phyloP scores from a whole-genome alignment of 768 basidiomycete genomes.

The Suillus bovinus region DNA sequence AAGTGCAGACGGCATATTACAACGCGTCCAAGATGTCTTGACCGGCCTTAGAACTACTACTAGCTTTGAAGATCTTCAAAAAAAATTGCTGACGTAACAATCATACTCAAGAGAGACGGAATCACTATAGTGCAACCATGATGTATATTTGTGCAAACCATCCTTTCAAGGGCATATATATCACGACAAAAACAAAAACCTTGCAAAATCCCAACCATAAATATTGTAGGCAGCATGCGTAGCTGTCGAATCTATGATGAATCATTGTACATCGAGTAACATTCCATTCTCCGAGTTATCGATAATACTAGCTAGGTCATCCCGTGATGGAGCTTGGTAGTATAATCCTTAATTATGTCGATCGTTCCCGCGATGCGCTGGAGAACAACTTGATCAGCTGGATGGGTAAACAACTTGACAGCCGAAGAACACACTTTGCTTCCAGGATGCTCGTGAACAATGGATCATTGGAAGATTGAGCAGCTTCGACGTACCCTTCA shows the following conservation, averaged over 20 bases:
- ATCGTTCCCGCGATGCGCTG: background rate
- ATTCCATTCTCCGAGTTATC: background rate
- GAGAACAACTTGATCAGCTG: background rate
- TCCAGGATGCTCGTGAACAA: background rate
- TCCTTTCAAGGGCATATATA: background rate
- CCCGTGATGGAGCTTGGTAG: background rate
- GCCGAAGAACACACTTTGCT: background rate
- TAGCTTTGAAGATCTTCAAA: no score
- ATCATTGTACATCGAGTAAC: background rate
- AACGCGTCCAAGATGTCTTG: background rate
- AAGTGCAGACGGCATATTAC: slow-evolving; percentile 64
- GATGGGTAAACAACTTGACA: background rate
- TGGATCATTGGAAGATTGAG: background rate
- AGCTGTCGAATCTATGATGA: background rate
- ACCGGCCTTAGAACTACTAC: no score
- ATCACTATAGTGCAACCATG: no score
- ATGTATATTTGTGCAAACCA: background rate
- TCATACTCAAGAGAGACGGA: no score
- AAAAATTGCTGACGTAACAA: no score
- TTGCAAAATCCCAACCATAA: no score
- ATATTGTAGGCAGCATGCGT: background rate
- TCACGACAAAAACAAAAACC: background rate
- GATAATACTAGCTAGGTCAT: no score
- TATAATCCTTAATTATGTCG: background rate
- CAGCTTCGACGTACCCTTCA: background rate